Evolutionary conservation across 164 flowering plant genomes (phyloP), one percentile per base, ranked within the genome.

Genomic region (Akebia trifoliata): DNA sequence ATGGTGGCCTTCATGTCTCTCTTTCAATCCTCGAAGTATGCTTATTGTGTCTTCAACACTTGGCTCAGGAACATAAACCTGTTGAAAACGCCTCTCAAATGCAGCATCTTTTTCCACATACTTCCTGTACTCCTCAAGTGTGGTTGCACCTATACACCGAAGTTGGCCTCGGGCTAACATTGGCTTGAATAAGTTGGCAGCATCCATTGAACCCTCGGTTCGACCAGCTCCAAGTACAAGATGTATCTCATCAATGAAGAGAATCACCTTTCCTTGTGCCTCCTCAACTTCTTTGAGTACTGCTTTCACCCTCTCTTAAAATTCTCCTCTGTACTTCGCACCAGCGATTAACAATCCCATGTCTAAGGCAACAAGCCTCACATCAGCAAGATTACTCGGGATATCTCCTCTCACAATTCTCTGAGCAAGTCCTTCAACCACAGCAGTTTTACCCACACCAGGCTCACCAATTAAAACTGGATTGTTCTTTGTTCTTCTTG

Each of bases 31-130:
- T 39, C 96, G 65, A 45, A 89, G 85, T 6, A 89, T 89, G 63
- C 76, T 84, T 0, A 90, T 76, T 0, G 96, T 81, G 20, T 89
- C 92, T 0, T 71, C 9, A 17, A 84, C 84, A 66, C 90, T 86
- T 0, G 94, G 94, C 57, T 86, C 92, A 11, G 82, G 86, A 35
- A 86, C 96, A 74, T 77, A 83, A 26, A 89, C 94, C 43, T 82
- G 94, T 56, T 86, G 97, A 60, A 89, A 84, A 26, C 97, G 65
- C 37, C 95, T 73, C 66, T 89, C 95, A 40, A 89, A 86, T 1
- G 94, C 90, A 30, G 94, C 87, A 83, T 89, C 94, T 54, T 89
- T 89, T 75, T 89, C 96, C 55, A 84, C 90, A 67, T 86, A 86
- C 55, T 86, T 89, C 63, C 94, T 76, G 50, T 89, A 89, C 67